Base-by-base conservation (phyloP, 176 grass and related monocot species). In the Triticum timopheevii region DNA sequence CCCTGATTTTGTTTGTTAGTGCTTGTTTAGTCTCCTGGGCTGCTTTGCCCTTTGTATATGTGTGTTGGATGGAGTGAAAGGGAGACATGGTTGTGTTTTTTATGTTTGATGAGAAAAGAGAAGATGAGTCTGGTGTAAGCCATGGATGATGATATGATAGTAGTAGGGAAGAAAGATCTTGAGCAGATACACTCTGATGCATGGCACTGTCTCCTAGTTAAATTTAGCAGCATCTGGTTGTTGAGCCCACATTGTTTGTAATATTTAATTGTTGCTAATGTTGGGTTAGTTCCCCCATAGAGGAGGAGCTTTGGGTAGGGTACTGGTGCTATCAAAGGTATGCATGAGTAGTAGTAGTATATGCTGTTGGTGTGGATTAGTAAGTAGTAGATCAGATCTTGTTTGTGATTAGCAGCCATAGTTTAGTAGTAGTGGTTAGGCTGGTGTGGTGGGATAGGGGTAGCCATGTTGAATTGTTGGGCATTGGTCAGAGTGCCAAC, bases 21-120 rank as follows among this genome's bases (percentile, higher is more conserved):
- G 69, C 36, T 71, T 33, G 28, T 68, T 68, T 34, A 16, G 65
- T 68, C 4, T 36, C 68, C 34, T 39, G 64, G 64, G 5, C 67
- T 33, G 9, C 33, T 38, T 25, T 73, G 70, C 54, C 54, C 19
- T 58, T 0, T 71, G 40, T 73, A 47, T 15, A 23, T 47, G 23
- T 73, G 20, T 73, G 70, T 73, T 44, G 70, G 70, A 15, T 72
- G 70, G 42, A 25, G 70, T 73, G 69, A 73, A 73, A 73, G 39
- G 70, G 69, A 8, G 70, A 25, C 40, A 49, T 27, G 23, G 71
- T 27, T 45, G 23, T 7, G 8, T 7, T 17, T 45, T 73, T 25
- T 45, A 24, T 27, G 42, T 10, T 36, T 35, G 65, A 47, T 13
- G 12, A 35, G 65, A 35, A 35, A 35, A 68, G 65, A 22, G 66